Evolutionary conservation across 192 early-diverging fungal species (phyloP), one percentile per base, ranked within the genome.

Genomic region (Linnemannia schmuckeri): DNA sequence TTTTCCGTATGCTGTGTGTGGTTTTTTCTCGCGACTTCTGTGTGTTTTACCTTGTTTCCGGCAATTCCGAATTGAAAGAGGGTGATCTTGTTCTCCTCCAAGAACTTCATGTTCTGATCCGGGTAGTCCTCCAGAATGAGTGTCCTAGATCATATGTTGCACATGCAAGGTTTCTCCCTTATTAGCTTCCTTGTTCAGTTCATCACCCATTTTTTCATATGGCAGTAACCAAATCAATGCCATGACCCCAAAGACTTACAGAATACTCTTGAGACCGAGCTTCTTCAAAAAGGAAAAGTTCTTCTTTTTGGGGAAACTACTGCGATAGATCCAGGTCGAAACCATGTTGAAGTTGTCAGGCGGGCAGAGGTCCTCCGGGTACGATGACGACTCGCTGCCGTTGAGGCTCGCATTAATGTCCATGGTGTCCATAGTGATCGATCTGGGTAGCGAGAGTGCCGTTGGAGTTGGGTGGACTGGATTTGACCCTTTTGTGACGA

Each of bases 261-360:
- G 90, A 42, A 99, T 94, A 77, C 95, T 96, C 80, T 95, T 96
- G 37, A 99, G 89, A 15, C 94, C 92, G 17, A 99, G 91, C 74
- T 96, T 96, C 69, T 96, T 92, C 30, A 99, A 88, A 82, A 99
- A 99, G 37, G 94, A 91, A 91, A 95, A 97, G 82, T 97, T 96
- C 78, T 97, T 97, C 78, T 96, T 96, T 70, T 96, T 97, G 2
- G 98, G 98, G 89, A 96, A 97, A 38, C 96, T 97, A 63, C 95
- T 96, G 71, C 98, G 92, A 85, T 99, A 99, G n/a, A 99, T 94
- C 74, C 95, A 95, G 10, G 94, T 94, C 44, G 95, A 94, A 30
- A 99, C 98, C 97, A 99, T 98, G 74, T 94, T 95, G 89, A 99
- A 98, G 93, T 99, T 99, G 73, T 96, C 94, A 1, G 97, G 97